phyloP scores from a whole-genome alignment of 305 asterid species.

The Lippia alba region DNA sequence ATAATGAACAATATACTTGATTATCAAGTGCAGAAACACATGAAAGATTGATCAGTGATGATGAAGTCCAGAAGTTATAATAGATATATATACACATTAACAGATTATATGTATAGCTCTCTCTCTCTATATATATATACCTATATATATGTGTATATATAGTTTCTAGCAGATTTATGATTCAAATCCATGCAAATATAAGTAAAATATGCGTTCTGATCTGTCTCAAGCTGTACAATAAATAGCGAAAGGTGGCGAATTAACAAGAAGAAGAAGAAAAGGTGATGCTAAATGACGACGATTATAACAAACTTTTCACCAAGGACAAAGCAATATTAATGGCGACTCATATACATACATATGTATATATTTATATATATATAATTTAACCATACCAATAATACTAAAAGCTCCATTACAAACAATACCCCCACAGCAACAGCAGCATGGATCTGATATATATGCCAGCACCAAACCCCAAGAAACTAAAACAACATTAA shows the following conservation, averaged over 20 bases:
- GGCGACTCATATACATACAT: conserved; percentile 28
- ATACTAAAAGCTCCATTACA: conserved; percentile 22
- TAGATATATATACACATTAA: not conserved
- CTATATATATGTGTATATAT: not conserved
- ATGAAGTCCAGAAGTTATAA: no score
- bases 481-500: not conserved
- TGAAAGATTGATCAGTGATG: not conserved
- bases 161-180: not conserved
- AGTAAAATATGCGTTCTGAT: conserved; percentile 7
- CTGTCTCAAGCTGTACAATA: conserved; percentile 34
- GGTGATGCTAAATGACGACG: conserved; percentile 36
- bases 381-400: not conserved
- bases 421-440: conserved; percentile 7
- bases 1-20: not conserved
- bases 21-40: not conserved
- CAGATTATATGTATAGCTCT: not conserved
- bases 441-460: not conserved
- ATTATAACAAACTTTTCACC: conserved; percentile 43
- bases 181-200: conserved; percentile 26
- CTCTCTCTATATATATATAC: not conserved
- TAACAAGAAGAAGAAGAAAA: not conserved
- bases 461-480: not conserved
- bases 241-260: not conserved
- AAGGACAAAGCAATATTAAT: conserved; percentile 36
- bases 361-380: conserved; percentile 12